phyloP scores from a whole-genome alignment of 2,329 filamentous ascomycete genomes.

The Trichoderma atroviride region DNA sequence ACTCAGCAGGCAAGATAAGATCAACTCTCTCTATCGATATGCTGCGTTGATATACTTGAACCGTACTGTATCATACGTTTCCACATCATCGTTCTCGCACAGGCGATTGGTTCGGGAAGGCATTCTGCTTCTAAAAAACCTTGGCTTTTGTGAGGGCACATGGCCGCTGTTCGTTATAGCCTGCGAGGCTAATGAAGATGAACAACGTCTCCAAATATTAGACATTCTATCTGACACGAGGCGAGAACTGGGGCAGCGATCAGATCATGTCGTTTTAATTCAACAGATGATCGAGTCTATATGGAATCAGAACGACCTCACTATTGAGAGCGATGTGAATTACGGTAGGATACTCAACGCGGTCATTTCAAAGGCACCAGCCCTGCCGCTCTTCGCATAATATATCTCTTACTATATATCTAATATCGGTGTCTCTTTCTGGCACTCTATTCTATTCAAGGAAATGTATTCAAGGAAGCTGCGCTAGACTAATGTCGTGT shows the following conservation, averaged over 20 bases:
- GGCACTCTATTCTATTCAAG: too few relatives aligned
- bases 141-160: slow-evolving; percentile 22
- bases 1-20: slow-evolving; percentile 16
- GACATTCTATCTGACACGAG: slow-evolving; percentile 14
- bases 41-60: slow-evolving; percentile 26
- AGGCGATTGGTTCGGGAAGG: slow-evolving; percentile 22
- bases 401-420: neutral
- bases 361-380: slow-evolving; percentile 20
- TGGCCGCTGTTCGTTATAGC: slow-evolving; percentile 26
- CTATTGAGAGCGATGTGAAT: slow-evolving; percentile 11
- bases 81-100: slow-evolving; percentile 13
- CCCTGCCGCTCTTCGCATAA: slow-evolving; percentile 18
- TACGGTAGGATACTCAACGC: slow-evolving; percentile 22
- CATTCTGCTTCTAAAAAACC: slow-evolving; percentile 19
- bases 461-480: neutral
- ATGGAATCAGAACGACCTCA: slow-evolving; percentile 27
- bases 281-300: slow-evolving; percentile 18
- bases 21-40: slow-evolving; percentile 16
- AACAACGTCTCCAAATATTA: slow-evolving; percentile 23
- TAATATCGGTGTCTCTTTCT: too few relatives aligned
- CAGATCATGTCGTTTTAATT: slow-evolving; percentile 14
- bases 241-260: slow-evolving; percentile 10
- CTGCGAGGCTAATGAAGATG: slow-evolving; percentile 25
- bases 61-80: slow-evolving; percentile 17
- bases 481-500: neutral